Percentiles rank a stretch among this genome's conserved stretches.
These are phyloP conservation scores for Amoebophrya sp. DNA, from an alignment of 169 alveolate species.

Conservation along the genomic window DNA sequence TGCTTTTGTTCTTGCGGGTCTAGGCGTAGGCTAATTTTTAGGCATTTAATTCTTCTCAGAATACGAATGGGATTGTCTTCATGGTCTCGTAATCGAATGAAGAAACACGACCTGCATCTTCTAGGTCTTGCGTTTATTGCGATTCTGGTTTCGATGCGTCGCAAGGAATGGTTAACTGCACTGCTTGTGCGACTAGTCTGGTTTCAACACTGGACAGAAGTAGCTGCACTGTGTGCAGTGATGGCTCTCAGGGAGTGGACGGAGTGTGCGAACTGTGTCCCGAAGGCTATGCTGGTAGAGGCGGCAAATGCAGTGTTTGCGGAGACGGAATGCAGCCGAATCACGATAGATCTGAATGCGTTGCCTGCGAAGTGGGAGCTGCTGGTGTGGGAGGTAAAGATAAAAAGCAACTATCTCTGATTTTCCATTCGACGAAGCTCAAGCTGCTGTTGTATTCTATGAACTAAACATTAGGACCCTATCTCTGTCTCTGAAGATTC, in stretches of 20 bases:
- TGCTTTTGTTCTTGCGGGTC: too few relatives aligned
- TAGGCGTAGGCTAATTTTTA: too few relatives aligned
- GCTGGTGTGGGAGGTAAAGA: too few relatives aligned
- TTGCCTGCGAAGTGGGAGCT: background rate
- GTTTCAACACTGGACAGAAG: background rate
- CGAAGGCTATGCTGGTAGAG: background rate
- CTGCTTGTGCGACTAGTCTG: background rate
- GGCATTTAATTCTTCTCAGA: too few relatives aligned
- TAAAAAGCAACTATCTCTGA: too few relatives aligned
- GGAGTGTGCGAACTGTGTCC: background rate
- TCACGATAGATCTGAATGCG: background rate
- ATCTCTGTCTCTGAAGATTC: too few relatives aligned
- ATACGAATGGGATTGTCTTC: too few relatives aligned
- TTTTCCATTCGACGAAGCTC: too few relatives aligned
- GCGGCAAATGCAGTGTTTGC: background rate
- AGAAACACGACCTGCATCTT: too few relatives aligned
- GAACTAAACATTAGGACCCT: too few relatives aligned
- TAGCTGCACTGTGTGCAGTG: background rate
- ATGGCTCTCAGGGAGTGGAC: background rate
- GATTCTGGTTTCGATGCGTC: background rate
- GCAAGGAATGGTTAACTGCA: background rate
- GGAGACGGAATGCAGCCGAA: background rate
- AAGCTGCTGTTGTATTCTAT: too few relatives aligned
- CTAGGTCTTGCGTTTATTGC: background rate
- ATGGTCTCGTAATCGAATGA: too few relatives aligned